phyloP scores from a whole-genome alignment of 2,329 filamentous ascomycete species.

The Thyridium curvatum region DNA sequence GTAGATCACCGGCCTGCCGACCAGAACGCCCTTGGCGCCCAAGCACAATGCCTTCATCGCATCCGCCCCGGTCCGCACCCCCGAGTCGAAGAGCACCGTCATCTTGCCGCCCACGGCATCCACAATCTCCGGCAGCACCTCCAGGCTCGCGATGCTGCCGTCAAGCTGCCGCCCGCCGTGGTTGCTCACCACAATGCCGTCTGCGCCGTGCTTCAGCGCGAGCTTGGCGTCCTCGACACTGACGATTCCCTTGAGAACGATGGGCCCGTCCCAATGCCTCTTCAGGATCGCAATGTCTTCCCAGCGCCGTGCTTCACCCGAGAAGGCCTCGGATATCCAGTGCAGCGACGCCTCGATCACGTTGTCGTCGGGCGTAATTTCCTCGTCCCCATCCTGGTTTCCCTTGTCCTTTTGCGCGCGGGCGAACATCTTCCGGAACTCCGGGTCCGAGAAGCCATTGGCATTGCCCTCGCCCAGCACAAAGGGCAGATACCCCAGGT shows the following conservation, averaged over 20 bases:
- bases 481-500: constrained; percentile 56
- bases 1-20: constrained; percentile 53
- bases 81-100: constrained; percentile 56
- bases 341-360: constrained; percentile 39
- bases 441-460: constrained; percentile 61
- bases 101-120: constrained; percentile 53
- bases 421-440: constrained; percentile 53
- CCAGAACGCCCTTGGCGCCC: constrained; percentile 50
- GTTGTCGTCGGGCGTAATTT: constrained; percentile 38
- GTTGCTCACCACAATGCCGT: constrained; percentile 51
- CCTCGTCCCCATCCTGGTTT: not conserved
- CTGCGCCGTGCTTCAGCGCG: constrained; percentile 35
- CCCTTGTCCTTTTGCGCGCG: constrained; percentile 23
- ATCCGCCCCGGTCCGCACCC: constrained; percentile 48
- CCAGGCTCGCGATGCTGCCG: constrained; percentile 45
- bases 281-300: constrained; percentile 52
- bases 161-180: constrained; percentile 54
- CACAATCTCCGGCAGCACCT: constrained; percentile 53
- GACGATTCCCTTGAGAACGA: constrained; percentile 56
- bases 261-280: constrained; percentile 48
- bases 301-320: constrained; percentile 50
- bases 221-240: constrained; percentile 40
- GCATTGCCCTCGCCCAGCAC: constrained; percentile 50
- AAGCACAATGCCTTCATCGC: constrained; percentile 50
- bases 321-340: constrained; percentile 48